Evolutionary conservation across 2,329 filamentous ascomycete genomes (phyloP), one percentile per base, ranked within the genome.

Genomic region (Diplodia mutila): DNA sequence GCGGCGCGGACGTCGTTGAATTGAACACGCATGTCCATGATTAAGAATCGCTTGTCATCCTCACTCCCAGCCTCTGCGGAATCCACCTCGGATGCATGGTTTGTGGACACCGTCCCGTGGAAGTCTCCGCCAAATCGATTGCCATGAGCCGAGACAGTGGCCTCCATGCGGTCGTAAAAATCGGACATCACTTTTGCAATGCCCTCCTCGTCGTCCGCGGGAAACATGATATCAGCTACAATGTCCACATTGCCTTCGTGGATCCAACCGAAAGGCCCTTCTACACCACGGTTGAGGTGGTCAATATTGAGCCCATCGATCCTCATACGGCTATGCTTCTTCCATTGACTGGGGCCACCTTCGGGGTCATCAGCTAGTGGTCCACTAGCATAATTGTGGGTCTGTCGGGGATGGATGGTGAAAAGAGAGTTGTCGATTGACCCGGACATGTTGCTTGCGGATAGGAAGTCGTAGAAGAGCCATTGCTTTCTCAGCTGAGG

Each of bases 211-310:
- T 89, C 88, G 66, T 98, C 95, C 37, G 89, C 88, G 0, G 95
- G 95, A 69, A 99, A 92, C 88, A 97, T 94, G 71, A 99, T 89
- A 74, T 99, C 95, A 7, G 95, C 91, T 16, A 98, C 90, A 69
- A 99, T 97, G 76, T 99, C 95, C 49, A 99, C 93, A 70, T 95
- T 97, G 39, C 95, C 95, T 80, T 98, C 93, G 72, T 96, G 91
- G 65, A 99, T 99, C 95, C 95, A 99, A 3, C 93, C 94, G 78
- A 99, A 97, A 0, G 94, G 94, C 0, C 95, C 95, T 69, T 95
- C 89, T 21, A 97, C 93, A 27, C 94, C 94, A 51, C 93, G 89
- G 76, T 99, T 99, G 11, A 99, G 85, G 77, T 99, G 95, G 74
- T 98, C 95, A 66, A 99, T 97, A 76, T 91, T 97, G 11, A 99